Evolutionary conservation across 2,329 filamentous ascomycete species (phyloP).

Genomic region (Aspergillus caelatus): DNA sequence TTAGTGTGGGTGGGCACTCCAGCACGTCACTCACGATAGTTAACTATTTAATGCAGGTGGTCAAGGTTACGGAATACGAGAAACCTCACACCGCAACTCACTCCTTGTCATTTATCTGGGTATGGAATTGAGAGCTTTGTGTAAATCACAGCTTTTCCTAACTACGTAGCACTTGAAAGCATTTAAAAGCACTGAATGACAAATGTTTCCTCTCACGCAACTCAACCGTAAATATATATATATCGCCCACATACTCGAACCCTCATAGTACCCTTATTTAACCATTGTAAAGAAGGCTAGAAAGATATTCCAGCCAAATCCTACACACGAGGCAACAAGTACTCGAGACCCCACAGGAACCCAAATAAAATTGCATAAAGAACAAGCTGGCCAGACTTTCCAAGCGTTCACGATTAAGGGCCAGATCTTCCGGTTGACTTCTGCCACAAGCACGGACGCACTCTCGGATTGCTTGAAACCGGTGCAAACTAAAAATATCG

Average conservation of each 20-base stretch:
- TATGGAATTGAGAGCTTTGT: too few species aligned
- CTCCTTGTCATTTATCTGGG: too few species aligned
- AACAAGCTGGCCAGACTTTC: background rate
- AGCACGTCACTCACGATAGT: too few species aligned
- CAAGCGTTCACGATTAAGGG: background rate
- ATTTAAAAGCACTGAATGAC: too few species aligned
- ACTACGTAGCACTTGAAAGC: too few species aligned
- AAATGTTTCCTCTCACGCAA: too few species aligned
- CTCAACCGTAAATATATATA: background rate
- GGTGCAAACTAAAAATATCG: background rate
- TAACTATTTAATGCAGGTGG: too few species aligned
- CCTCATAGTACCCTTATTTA: background rate
- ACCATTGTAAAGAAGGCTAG: background rate
- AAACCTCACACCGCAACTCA: too few species aligned
- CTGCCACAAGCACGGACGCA: background rate
- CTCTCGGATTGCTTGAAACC: background rate
- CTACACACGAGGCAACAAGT: background rate
- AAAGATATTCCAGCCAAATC: background rate
- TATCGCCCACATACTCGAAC: background rate
- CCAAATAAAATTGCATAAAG: background rate
- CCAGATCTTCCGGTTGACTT: background rate
- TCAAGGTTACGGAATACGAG: too few species aligned
- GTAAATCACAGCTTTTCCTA: too few species aligned
- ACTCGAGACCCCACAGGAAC: background rate
- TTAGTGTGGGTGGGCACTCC: too few species aligned